Evolutionary conservation across 352 stramenopile species (phyloP).

Genomic region (Phytophthora sojae): DNA sequence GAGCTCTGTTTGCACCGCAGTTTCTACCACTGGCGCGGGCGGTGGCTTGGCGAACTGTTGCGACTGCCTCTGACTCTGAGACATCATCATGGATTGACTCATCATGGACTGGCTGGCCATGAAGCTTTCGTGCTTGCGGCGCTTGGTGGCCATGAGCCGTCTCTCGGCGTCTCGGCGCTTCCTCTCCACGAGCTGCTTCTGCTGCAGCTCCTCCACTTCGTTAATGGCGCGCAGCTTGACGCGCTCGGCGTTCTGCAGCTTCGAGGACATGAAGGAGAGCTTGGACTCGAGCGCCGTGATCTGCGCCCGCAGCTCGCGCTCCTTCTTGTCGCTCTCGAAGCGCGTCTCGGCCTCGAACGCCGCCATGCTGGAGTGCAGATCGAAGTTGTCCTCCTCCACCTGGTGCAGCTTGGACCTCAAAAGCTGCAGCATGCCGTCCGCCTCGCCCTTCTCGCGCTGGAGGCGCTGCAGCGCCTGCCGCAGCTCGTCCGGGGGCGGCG

Average conservation of each 20-base stretch:
- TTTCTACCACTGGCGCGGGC: slow-evolving; percentile 29
- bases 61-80: slow-evolving; percentile 27
- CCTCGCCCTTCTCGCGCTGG: slow-evolving; percentile 62
- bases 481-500: slow-evolving; percentile 22
- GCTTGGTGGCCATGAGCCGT: slow-evolving; percentile 67
- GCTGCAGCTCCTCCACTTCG: slow-evolving; percentile 65
- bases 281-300: slow-evolving; percentile 65
- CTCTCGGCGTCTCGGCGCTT: slow-evolving; percentile 78
- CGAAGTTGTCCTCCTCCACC: slow-evolving; percentile 69
- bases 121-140: slow-evolving; percentile 65
- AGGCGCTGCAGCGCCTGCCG: slow-evolving; percentile 47
- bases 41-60: slow-evolving; percentile 25
- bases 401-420: slow-evolving; percentile 54
- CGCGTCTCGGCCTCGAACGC: slow-evolving; percentile 61
- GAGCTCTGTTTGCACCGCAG: slow-evolving; percentile 51
- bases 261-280: slow-evolving; percentile 55
- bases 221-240: slow-evolving; percentile 55
- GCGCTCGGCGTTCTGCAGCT: slow-evolving; percentile 70
- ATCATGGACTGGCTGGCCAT: slow-evolving; percentile 57
- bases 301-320: slow-evolving; percentile 51
- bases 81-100: slow-evolving; percentile 50
- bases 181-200: slow-evolving; percentile 61
- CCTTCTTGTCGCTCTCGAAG: slow-evolving; percentile 49
- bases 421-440: slow-evolving; percentile 63
- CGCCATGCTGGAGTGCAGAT: slow-evolving; percentile 61